These are phyloP conservation scores for Bipolaris zeicola DNA, from an alignment of 2,329 filamentous ascomycete genomes.

Conservation along the genomic window DNA sequence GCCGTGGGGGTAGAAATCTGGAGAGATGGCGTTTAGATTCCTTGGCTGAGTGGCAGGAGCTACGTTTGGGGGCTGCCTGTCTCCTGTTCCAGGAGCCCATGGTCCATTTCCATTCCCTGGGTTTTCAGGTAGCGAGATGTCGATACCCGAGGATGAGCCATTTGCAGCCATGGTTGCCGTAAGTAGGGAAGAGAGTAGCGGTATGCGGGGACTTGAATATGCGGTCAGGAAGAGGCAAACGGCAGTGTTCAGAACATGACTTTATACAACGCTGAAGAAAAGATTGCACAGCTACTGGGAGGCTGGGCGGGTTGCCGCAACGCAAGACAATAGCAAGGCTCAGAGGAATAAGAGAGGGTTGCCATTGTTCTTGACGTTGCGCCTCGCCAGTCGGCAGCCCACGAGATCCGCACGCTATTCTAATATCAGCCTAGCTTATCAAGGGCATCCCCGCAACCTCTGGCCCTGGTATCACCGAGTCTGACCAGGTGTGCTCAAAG, in stretches of 20 bases:
- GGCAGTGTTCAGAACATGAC: constrained; percentile 11
- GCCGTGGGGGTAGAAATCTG: constrained; percentile 50
- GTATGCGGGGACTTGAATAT: constrained; percentile 3
- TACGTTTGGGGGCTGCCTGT: constrained; percentile 33
- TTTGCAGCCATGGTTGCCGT: constrained; percentile 31
- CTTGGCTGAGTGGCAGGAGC: constrained; percentile 24
- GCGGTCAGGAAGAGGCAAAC: background rate
- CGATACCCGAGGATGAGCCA: constrained; percentile 30
- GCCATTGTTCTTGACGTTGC: constrained; percentile 9
- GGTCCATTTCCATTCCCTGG: constrained; percentile 29
- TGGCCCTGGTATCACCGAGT: background rate
- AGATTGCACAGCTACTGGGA: background rate
- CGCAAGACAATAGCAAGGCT: constrained; percentile 16
- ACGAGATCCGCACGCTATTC: constrained; percentile 6
- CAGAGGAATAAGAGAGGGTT: background rate
- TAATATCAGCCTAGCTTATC: background rate
- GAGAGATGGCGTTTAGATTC: constrained; percentile 23
- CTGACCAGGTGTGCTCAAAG: background rate
- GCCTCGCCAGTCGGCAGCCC: constrained; percentile 1
- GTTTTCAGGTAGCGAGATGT: constrained; percentile 41
- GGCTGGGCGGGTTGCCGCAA: background rate
- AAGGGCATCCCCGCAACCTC: background rate
- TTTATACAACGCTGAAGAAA: background rate
- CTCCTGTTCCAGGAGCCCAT: constrained; percentile 37
- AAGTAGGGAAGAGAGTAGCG: background rate